Conservation (phyloP, 139 green algal genomes). For the Zygnema cylindricum region DNA sequence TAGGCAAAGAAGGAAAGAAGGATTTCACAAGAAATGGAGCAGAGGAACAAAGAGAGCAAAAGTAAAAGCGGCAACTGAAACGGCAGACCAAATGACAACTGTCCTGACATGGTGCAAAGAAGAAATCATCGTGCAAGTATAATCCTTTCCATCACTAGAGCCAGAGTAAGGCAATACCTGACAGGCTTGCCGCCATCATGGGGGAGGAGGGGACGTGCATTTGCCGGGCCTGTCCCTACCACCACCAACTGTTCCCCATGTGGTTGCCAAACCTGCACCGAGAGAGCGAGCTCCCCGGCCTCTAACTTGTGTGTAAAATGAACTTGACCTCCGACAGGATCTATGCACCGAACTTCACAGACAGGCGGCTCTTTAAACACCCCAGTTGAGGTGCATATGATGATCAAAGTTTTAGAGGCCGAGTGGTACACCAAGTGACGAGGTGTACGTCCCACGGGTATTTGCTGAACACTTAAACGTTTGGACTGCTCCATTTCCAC, state of each 20-base stretch:
- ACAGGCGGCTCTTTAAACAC: neutral
- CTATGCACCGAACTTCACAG: slow-evolving; percentile 39
- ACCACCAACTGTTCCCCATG: slow-evolving; percentile 24
- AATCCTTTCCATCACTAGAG: too few relatives aligned
- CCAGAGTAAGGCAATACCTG: too few relatives aligned
- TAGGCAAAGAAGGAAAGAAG: neutral
- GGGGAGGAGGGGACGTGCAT: neutral
- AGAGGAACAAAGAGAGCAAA: neutral
- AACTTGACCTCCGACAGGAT: slow-evolving; percentile 35
- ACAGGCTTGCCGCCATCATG: neutral
- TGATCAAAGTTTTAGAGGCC: slow-evolving; percentile 30
- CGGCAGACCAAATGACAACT: too few relatives aligned
- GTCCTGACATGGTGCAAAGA: too few relatives aligned
- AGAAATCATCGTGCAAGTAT: too few relatives aligned
- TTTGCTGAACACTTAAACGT: slow-evolving; percentile 36
- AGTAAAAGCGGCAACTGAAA: too few relatives aligned
- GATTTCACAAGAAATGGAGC: neutral
- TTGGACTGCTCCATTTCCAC: slow-evolving; percentile 50
- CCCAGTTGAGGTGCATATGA: slow-evolving; percentile 23
- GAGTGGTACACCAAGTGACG: slow-evolving; percentile 53
- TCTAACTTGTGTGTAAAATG: slow-evolving; percentile 13
- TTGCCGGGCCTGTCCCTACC: slow-evolving; percentile 12
- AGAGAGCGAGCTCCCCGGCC: slow-evolving; percentile 37
- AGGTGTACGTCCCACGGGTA: slow-evolving; percentile 42
- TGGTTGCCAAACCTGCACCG: slow-evolving; percentile 32